Evolutionary conservation across 2,329 filamentous ascomycete genomes (phyloP), one percentile per base, ranked within the genome.

Genomic region (Hypoxylon sp.): DNA sequence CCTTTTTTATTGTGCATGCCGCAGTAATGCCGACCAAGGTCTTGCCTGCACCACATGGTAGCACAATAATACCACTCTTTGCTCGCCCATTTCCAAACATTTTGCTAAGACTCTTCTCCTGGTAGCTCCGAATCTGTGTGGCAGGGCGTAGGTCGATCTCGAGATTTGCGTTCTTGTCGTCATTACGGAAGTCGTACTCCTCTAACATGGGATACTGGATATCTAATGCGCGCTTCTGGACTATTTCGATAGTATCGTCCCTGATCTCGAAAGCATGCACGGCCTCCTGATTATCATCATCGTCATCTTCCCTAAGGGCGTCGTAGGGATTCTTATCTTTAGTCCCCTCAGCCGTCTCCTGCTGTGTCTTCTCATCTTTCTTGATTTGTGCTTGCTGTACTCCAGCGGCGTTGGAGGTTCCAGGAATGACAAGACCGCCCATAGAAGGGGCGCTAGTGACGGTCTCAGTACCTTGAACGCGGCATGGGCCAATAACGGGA

Each of bases 71-170:
- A 63, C 96, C 96, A 80, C 94, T 98, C 83, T 97, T 96, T 13
- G 96, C 96, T 81, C 96, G 91, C 54, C 95, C 95, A 77, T 99
- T 99, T 77, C 96, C 95, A 79, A 99, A 99, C 96, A 99, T 99
- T 81, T 99, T 99, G 83, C 93, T 97, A 9, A 99, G 84, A 72
- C 94, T 97, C 82, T 98, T 97, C 80, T 99, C 96, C 79, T 99
- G 96, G 75, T 99, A 99, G 31, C 88, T 91, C 78, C 95, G 90
- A 78, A 98, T 98, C 76, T 95, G 92, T 0, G 94, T 95, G 63
- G 91, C 91, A 0, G 95, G 94, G 74, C 92, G 92, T 53, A 98
- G 84, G 78, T 98, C 95, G 74, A 99, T 99, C 63, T 98, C 94
- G 37, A 99, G 84, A 55, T 93, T 97, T 0, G 95, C 89, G 76